Base-by-base conservation (phyloP, 306 rosid species). In the Quercus agrifolia region DNA sequence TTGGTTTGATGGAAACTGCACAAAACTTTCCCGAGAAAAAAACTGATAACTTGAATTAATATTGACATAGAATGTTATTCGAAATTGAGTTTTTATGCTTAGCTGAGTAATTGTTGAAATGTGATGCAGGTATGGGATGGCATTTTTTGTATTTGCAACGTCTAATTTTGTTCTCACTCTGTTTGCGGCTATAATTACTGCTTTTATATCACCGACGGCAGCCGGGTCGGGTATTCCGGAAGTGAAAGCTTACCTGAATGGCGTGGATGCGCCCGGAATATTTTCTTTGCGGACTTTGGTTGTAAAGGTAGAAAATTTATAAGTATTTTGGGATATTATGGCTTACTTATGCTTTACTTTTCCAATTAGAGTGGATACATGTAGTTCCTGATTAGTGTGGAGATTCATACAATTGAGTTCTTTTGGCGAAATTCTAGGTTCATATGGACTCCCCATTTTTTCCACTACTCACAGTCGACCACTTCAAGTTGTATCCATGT, bases 151-250 rank as follows among this genome's bases (percentile, higher is more conserved):
- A 31, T 92, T 95, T 75, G 88, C 86, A 69, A 67, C 85, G 76
- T 91, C 95, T 19, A 95, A 95, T 89, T 86, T 93, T 82, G 75
- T 23, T 74, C 96, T 95, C 69, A 89, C 97, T 19, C 82, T 93
- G 71, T 91, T 95, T 71, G 90, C 99, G 23, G 78, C 86, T 13
- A 23, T 74, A 49, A 76, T 95, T 78, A 95, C 99, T 78, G 89
- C 94, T 61, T 78, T 83, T 56, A 89, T 95, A 80, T 94, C 97
- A 27, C 99, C 98, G 64, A 80, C 87, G 12, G 99, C 98, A 3
- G 78, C 93, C 0, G 99, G 99, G 27, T 96, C 99, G 12, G 99
- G 98, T 62, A 91, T 93, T 84, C 97, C 98, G 23, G 99, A 96
- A 83, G 98, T 96, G 83, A 96, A 96, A 78, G 99, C 99, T 20